Base-by-base conservation (phyloP, 345 rosid genomes). In the Murraya koenigii region DNA sequence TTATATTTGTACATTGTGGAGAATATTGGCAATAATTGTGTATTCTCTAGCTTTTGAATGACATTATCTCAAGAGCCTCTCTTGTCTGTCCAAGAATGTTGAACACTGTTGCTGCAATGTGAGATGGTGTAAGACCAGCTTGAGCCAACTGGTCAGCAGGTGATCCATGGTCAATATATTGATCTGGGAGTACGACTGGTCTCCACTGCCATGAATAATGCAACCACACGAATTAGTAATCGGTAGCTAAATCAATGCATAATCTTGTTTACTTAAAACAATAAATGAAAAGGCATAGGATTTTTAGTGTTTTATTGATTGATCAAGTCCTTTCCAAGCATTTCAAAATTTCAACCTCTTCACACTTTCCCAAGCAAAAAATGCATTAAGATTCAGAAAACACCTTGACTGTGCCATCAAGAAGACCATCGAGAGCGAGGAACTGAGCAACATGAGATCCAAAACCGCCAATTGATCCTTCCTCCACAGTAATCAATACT, bases 401-500 rank as follows among this genome's bases (percentile, higher is more conserved):
- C 85, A 92, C 99, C 99, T 92, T 94, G n/a, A 92, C 86, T 26
- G 88, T 86, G 74, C 99, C 98, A 54, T 94, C 98, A 2, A 96
- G 97, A 76, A 92, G 95, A 69, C 97, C 98, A 72, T 92, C 87
- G 2, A 94, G 95, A 23, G 99, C 96, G 26, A 96, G 87, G 85
- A 96, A 96, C 81, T 96, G 99, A 23, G 90, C 98, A 1, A 96
- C 98, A 23, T 94, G 99, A 62, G 98, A 96, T 66, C 99, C 97
- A 38, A 95, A 95, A 47, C 99, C 99, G 30, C 99, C 99, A 17
- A 92, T 89, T 1, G 99, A 95, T 69, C 99, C 99, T 89, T 96
- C 98, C 83, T 96, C 99, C 1, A 96, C 95, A 0, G 99, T 96
- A 36, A 96, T 90, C 70, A 96, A 74, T 1, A 90, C 84, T 74